Conservation (phyloP, 768 basidiomycete genomes). For the Russula compacta region DNA sequence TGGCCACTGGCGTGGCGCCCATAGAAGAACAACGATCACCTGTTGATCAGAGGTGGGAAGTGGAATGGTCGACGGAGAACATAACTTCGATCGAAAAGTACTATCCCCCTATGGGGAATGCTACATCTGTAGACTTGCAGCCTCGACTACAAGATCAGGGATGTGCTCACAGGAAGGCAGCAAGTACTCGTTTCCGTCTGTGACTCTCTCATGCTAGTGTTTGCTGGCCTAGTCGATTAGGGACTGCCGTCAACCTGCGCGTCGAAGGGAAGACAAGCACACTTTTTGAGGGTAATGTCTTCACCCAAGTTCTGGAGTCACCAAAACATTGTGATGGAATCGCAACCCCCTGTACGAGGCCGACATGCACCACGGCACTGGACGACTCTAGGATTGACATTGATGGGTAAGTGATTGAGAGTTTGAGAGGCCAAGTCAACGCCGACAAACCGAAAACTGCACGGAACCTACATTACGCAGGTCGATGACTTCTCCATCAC, state of each 20-base stretch:
- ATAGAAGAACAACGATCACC: too few species aligned
- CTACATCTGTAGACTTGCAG: background rate
- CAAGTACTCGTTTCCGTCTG: too few species aligned
- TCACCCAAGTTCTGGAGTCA: conserved; percentile 28
- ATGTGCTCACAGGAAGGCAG: background rate
- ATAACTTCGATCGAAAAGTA: too few species aligned
- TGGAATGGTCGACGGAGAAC: too few species aligned
- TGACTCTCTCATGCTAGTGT: background rate
- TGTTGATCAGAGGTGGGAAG: too few species aligned
- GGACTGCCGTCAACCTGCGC: background rate
- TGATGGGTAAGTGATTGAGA: background rate
- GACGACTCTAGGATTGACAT: conserved; percentile 28
- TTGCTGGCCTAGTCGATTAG: background rate
- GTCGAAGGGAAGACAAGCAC: background rate
- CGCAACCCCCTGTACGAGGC: conserved; percentile 29
- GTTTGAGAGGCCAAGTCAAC: too few species aligned
- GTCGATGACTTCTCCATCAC: background rate
- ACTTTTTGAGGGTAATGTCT: background rate
- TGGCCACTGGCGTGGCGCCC: too few species aligned
- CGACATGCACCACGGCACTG: conserved; percentile 37
- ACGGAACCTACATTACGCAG: background rate
- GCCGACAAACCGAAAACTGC: background rate
- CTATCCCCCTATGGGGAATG: too few species aligned
- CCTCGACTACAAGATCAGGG: background rate
- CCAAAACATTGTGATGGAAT: conserved; percentile 37